phyloP scores from a whole-genome alignment of 2,329 filamentous ascomycete genomes.

The Penicillium brasilianum region DNA sequence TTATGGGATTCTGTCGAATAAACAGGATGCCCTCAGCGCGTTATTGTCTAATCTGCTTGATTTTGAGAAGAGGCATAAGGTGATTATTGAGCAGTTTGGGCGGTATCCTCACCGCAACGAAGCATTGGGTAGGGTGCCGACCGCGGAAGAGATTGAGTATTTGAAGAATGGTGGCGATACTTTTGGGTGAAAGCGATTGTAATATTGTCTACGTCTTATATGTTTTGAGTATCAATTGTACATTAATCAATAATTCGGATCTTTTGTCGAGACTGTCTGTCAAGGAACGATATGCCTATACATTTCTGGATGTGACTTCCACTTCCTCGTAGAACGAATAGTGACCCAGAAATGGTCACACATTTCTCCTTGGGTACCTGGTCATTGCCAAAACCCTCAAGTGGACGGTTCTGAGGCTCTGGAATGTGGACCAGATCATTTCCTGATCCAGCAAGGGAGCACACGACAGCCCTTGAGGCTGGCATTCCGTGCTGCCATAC shows the following conservation, averaged over 20 bases:
- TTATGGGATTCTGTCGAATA: slow-evolving; percentile 14
- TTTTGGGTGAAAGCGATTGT: slow-evolving; percentile 14
- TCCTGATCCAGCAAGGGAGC: slow-evolving; percentile 15
- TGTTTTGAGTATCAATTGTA: too few species aligned
- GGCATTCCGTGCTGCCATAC: slow-evolving; percentile 1
- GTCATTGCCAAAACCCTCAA: not conserved
- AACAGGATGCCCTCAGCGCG: slow-evolving; percentile 16
- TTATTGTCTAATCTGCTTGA: slow-evolving; percentile 21
- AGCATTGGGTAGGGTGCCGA: slow-evolving; percentile 28
- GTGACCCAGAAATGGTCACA: not conserved
- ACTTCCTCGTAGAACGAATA: too few species aligned
- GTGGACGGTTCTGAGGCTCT: not conserved
- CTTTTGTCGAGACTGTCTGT: not conserved
- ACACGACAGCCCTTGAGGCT: slow-evolving; percentile 13
- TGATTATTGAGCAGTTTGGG: slow-evolving; percentile 34
- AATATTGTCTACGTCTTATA: not conserved
- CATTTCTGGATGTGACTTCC: not conserved
- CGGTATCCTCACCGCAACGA: slow-evolving; percentile 35
- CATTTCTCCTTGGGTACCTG: not conserved
- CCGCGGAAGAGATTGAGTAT: slow-evolving; percentile 30
- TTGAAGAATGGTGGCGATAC: slow-evolving; percentile 32
- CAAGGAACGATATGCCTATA: not conserved
- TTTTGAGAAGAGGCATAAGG: slow-evolving; percentile 31
- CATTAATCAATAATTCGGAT: not conserved
- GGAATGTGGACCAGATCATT: not conserved